A percentile compares a stretch with the other conserved stretches of the same genome.
These are phyloP conservation scores for Rostrohypoxylon terebratum DNA, from an alignment of 495 filamentous ascomycete genomes.

Conservation along the genomic window DNA sequence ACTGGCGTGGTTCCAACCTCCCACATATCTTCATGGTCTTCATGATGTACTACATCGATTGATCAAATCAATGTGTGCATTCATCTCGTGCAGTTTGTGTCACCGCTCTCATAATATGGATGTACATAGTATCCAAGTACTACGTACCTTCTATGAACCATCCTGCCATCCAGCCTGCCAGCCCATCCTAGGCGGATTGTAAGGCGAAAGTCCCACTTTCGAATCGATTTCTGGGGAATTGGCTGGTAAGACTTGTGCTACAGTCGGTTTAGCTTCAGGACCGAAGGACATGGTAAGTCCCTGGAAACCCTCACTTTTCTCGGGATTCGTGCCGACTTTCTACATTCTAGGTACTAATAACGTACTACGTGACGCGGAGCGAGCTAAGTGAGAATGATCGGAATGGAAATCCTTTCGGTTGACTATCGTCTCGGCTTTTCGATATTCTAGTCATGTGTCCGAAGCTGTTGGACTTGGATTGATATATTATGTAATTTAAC, in stretches of 20 bases:
- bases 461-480: not conserved
- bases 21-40: not conserved
- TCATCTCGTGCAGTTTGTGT: slow-evolving; percentile 21
- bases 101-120: slow-evolving; percentile 32
- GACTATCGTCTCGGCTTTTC: slow-evolving; percentile 2
- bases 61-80: not conserved
- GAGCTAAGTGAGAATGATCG: not conserved
- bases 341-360: not conserved
- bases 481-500: not conserved
- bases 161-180: too few relatives aligned
- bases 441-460: not conserved
- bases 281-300: slow-evolving; percentile 14
- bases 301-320: slow-evolving; percentile 21
- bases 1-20: too few relatives aligned
- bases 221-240: slow-evolving; percentile 20
- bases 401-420: not conserved
- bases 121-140: too few relatives aligned
- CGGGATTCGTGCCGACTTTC: slow-evolving; percentile 32
- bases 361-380: not conserved
- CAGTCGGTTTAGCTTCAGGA: slow-evolving; percentile 31
- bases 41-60: not conserved
- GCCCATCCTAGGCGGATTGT: slow-evolving; percentile 29
- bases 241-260: not conserved
- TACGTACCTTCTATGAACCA: too few relatives aligned
- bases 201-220: slow-evolving; percentile 39